A percentile compares a stretch with the other conserved stretches of the same genome.
Evolutionary conservation across 2,329 filamentous ascomycete genomes (phyloP).

Genomic region (Fragosphaeria purpurea): DNA sequence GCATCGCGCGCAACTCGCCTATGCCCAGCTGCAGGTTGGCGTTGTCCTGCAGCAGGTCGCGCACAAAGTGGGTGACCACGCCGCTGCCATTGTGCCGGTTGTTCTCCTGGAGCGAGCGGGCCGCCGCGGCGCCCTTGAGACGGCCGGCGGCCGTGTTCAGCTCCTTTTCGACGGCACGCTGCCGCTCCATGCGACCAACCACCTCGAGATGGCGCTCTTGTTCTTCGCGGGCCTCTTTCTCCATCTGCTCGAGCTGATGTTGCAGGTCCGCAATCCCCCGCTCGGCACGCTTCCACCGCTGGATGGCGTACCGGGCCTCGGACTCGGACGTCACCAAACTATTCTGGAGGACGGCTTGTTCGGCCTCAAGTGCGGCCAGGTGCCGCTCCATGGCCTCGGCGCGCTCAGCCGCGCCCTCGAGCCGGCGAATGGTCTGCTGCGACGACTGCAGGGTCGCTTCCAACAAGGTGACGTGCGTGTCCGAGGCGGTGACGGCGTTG

Average conservation of each 20-base stretch:
- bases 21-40: slow-evolving; percentile 88
- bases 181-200: slow-evolving; percentile 71
- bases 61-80: slow-evolving; percentile 92
- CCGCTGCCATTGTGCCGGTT: slow-evolving; percentile 45
- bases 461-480: slow-evolving; percentile 66
- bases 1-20: slow-evolving; percentile 79
- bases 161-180: slow-evolving; percentile 72
- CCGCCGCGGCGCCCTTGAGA: slow-evolving; percentile 70
- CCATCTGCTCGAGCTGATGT: slow-evolving; percentile 80
- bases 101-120: slow-evolving; percentile 47
- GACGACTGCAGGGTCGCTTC: slow-evolving; percentile 68
- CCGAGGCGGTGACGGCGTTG: slow-evolving; percentile 65
- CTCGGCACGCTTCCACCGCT: slow-evolving; percentile 80
- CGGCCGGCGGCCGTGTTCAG: slow-evolving; percentile 69
- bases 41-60: slow-evolving; percentile 91
- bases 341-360: slow-evolving; percentile 64
- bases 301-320: slow-evolving; percentile 67
- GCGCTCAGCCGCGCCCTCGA: slow-evolving; percentile 63
- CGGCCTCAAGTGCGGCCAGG: slow-evolving; percentile 66
- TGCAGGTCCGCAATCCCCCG: slow-evolving; percentile 67
- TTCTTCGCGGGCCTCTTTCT: slow-evolving; percentile 72
- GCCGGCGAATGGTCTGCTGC: slow-evolving; percentile 63
- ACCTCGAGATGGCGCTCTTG: slow-evolving; percentile 73
- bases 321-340: slow-evolving; percentile 58
- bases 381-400: slow-evolving; percentile 75